Evolutionary conservation across 805 yeast species (phyloP).

Genomic region (Myxozyma monticola): DNA sequence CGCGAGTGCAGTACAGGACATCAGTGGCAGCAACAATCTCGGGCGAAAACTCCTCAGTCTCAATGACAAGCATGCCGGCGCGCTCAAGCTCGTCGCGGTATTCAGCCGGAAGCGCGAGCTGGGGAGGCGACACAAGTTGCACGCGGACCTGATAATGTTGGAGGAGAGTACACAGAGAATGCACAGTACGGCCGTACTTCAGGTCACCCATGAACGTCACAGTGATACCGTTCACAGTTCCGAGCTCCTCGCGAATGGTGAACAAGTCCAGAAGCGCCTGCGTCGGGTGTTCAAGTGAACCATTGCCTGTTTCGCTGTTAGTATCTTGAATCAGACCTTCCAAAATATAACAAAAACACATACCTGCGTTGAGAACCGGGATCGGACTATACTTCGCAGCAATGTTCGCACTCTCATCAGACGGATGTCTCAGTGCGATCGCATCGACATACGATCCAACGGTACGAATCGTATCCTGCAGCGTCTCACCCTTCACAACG

Average conservation of each 20-base stretch:
- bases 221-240: conserved; percentile 96
- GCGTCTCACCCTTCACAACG: conserved; percentile 95
- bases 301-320: conserved; percentile 49
- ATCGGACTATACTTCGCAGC: conserved; percentile 97
- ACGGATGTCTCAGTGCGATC: conserved; percentile 94
- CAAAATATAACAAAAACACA: neutral
- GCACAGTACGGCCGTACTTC: conserved; percentile 98
- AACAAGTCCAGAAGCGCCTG: conserved; percentile 97
- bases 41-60: conserved; percentile 74
- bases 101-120: conserved; percentile 76
- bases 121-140: conserved; percentile 88
- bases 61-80: conserved; percentile 69
- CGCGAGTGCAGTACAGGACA: conserved; percentile 96
- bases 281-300: conserved; percentile 97
- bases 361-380: conserved; percentile 94
- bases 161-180: conserved; percentile 86
- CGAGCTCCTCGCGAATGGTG: conserved; percentile 98
- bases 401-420: conserved; percentile 83
- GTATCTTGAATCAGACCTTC: neutral
- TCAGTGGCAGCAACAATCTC: conserved; percentile 88
- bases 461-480: conserved; percentile 94
- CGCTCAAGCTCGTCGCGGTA: conserved; percentile 65
- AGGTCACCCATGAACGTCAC: conserved; percentile 99
- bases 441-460: conserved; percentile 96
- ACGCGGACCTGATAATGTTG: conserved; percentile 90